A percentile compares a stretch with the other conserved stretches of the same genome.
phyloP scores from a whole-genome alignment of 805 yeast species.

The Barnettozyma botsteinii region DNA sequence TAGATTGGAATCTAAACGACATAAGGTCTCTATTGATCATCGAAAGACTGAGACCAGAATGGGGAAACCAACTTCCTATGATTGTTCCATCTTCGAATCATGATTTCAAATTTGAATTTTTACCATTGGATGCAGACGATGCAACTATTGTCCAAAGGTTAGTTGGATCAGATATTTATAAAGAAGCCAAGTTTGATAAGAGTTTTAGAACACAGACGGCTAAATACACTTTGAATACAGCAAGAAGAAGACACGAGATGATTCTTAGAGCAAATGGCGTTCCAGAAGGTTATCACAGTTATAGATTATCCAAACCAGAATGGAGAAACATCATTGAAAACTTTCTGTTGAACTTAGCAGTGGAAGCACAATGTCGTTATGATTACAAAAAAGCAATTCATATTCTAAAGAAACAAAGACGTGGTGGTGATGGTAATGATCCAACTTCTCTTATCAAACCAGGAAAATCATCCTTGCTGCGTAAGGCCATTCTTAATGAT shows the following conservation, averaged over 20 bases:
- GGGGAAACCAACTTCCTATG: slow-evolving; percentile 48
- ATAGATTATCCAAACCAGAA: slow-evolving; percentile 44
- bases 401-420: slow-evolving; percentile 38
- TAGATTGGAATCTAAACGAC: slow-evolving; percentile 71
- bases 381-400: slow-evolving; percentile 54
- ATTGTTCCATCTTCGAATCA: slow-evolving; percentile 25
- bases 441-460: slow-evolving; percentile 1
- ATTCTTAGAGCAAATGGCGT: slow-evolving; percentile 25
- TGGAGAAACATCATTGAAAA: slow-evolving; percentile 75
- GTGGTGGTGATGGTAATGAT: slow-evolving; percentile 17
- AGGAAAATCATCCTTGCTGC: slow-evolving; percentile 21
- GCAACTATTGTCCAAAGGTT: slow-evolving; percentile 41
- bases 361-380: slow-evolving; percentile 63
- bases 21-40: slow-evolving; percentile 57
- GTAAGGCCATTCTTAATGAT: slow-evolving; percentile 30
- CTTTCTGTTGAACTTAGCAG: slow-evolving; percentile 55
- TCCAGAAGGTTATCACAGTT: slow-evolving; percentile 12
- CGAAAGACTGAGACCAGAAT: slow-evolving; percentile 40
- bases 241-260: slow-evolving; percentile 43
- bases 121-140: slow-evolving; percentile 55
- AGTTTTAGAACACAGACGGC: slow-evolving; percentile 57
- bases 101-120: slow-evolving; percentile 40
- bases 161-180: slow-evolving; percentile 56
- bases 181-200: slow-evolving; percentile 52
- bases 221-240: slow-evolving; percentile 51